Evolutionary conservation across 2,329 filamentous ascomycete genomes (phyloP), one percentile per base, ranked within the genome.

Genomic region (Kalaharituber pfeilii): DNA sequence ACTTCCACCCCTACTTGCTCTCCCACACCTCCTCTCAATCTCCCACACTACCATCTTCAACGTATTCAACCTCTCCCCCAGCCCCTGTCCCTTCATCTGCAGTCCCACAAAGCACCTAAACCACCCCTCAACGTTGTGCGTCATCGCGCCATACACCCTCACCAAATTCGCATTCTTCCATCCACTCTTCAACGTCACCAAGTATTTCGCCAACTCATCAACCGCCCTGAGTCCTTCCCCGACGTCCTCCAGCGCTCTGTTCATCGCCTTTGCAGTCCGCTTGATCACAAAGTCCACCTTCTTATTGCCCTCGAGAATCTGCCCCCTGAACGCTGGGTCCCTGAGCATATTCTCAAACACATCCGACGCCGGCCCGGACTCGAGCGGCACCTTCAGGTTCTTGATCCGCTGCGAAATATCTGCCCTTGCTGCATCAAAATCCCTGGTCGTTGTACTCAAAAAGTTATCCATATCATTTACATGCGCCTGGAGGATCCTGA

Each of bases 401-500:
- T 83, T 80, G 57, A 93, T 80, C 24, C 89, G 80, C 58, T 86
- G 83, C 53, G 78, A 76, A 59, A 96, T 80, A 66, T 96, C 91
- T 57, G 79, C 73, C 45, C 81, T 77, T 3, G 87, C 86, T 52
- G 87, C 72, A 47, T 83, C 77, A 51, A 95, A 80, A 66, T 95
- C 89, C 63, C 94, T 87, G 44, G 86, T 78, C 0, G 86, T 84
- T 18, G 84, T 79, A 67, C 94, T 86, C 29, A 96, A 72, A 64
- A 94, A 95, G 63, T 83, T 81, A 68, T 96, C 91, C 27, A 96
- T 79, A 67, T 96, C 89, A 65, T 94, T 85, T 57, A 96, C 91
- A 67, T 96, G 89, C 13, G 79, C 80, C 65, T 95, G 86, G 54
- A 96, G 73, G 52, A 96, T 96, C 60, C 76, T 80, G 59, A 94